Evolutionary conservation across 2,329 filamentous ascomycete genomes (phyloP).

Genomic region (Phialemonium atrogriseum): DNA sequence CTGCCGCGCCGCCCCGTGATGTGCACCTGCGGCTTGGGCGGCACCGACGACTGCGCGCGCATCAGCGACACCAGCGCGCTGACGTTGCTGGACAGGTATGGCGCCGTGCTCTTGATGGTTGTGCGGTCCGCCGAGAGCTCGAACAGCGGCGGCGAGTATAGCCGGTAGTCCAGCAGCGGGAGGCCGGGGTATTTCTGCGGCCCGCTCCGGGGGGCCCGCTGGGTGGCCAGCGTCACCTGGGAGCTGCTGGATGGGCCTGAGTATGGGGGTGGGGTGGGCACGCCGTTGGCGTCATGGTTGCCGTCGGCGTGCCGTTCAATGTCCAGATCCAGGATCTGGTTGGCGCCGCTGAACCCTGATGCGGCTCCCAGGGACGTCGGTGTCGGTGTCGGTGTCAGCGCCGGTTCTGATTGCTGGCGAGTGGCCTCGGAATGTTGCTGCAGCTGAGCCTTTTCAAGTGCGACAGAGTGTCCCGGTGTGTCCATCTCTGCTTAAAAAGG

Average conservation of each 20-base stretch:
- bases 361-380: conserved; percentile 1
- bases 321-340: background rate
- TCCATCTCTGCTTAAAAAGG: no score
- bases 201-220: conserved; percentile 8
- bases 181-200: conserved; percentile 36
- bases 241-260: conserved; percentile 20
- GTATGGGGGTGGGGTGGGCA: conserved; percentile 23
- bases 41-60: conserved; percentile 39
- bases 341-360: conserved; percentile 4
- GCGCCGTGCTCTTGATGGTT: conserved; percentile 36
- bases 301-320: background rate
- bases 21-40: conserved; percentile 45
- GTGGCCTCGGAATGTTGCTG: conserved; percentile 8
- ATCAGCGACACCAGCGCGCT: conserved; percentile 37
- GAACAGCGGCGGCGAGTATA: conserved; percentile 44
- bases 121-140: conserved; percentile 40
- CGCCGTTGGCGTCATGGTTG: conserved; percentile 1
- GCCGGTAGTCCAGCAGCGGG: conserved; percentile 40
- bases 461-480: no score
- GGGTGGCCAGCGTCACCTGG: no score
- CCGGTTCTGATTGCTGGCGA: conserved; percentile 1
- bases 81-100: conserved; percentile 38
- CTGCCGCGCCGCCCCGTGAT: conserved; percentile 35
- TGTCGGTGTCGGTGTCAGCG: background rate
- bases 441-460: no score